Conservation (phyloP, 2,329 filamentous ascomycete species). For the Phialemonium atrogriseum region DNA sequence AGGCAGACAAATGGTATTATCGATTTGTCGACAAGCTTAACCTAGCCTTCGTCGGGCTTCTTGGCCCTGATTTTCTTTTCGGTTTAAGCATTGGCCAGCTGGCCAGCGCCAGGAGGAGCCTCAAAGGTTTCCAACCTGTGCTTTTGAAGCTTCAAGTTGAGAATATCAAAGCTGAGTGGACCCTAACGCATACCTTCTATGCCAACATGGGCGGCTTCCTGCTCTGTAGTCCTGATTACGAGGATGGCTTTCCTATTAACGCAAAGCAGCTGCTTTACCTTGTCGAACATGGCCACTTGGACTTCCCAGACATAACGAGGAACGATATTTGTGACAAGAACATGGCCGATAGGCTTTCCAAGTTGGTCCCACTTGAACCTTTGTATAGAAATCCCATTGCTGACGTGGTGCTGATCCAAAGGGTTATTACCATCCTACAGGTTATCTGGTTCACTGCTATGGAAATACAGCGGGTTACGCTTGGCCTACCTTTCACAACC, state of each 20-base stretch:
- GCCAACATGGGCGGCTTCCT: conserved; percentile 7
- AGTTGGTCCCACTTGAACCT: no score
- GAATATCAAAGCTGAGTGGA: no score
- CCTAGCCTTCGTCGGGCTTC: no score
- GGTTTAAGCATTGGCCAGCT: no score
- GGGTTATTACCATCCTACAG: conserved; percentile 15
- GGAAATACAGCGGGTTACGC: conserved; percentile 10
- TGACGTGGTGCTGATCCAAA: no score
- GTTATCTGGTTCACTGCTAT: conserved; percentile 15
- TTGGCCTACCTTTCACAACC: conserved; percentile 15
- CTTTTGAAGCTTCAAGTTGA: no score
- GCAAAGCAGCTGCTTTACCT: conserved; percentile 7
- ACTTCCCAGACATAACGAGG: conserved; percentile 15
- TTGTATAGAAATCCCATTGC: no score
- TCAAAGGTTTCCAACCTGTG: no score
- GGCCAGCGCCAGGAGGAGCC: no score
- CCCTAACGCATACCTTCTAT: conserved; percentile 4
- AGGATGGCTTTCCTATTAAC: conserved; percentile 5
- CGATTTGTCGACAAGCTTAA: no score
- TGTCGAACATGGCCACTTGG: conserved; percentile 16
- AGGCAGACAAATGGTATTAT: no score
- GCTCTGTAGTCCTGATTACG: conserved; percentile 3
- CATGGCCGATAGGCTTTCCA: conserved; percentile 19
- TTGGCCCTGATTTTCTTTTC: no score
- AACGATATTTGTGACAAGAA: conserved; percentile 20